A percentile compares a stretch with the other conserved stretches of the same genome.
Conservation (phyloP, 805 yeast genomes). For the Candida odintsovae region DNA sequence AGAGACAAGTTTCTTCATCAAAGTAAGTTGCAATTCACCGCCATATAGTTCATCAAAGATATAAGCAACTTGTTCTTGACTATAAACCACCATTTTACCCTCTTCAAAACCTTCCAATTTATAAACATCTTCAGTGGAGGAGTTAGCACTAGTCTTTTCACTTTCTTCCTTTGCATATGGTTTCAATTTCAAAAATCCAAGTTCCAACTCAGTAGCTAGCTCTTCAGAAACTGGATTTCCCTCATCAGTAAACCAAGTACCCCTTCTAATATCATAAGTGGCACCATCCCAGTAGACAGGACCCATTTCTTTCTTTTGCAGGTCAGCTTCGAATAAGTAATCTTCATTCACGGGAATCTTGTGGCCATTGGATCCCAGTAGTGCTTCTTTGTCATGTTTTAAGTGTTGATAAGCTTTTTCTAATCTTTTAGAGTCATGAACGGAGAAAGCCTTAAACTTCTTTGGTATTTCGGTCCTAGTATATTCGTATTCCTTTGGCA, state of each 20-base stretch:
- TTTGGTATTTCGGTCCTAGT: constrained; percentile 42
- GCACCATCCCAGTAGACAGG: constrained; percentile 93
- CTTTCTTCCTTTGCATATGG: constrained; percentile 25
- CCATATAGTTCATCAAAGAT: constrained; percentile 39
- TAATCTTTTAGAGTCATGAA: constrained; percentile 52
- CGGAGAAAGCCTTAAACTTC: constrained; percentile 64
- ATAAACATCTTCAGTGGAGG: constrained; percentile 7
- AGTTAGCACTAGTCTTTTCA: neutral
- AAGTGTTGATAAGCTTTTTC: constrained; percentile 34
- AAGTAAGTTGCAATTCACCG: constrained; percentile 32
- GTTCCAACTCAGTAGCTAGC: constrained; percentile 55
- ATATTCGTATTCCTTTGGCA: constrained; percentile 59
- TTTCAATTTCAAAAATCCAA: constrained; percentile 37
- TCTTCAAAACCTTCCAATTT: constrained; percentile 21
- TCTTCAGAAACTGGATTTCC: constrained; percentile 48
- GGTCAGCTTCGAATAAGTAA: constrained; percentile 65
- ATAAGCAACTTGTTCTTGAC: constrained; percentile 37
- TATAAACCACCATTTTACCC: constrained; percentile 34
- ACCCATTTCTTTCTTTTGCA: constrained; percentile 43
- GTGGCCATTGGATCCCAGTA: neutral
- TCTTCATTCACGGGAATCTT: constrained; percentile 73
- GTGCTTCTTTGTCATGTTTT: constrained; percentile 1
- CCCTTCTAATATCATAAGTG: constrained; percentile 72
- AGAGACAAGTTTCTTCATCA: constrained; percentile 29
- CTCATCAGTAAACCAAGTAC: constrained; percentile 69